Percentiles rank a stretch among this genome's conserved stretches.
Evolutionary conservation across 2,329 filamentous ascomycete genomes (phyloP).

Genomic region (Colletotrichum chlorophyti): DNA sequence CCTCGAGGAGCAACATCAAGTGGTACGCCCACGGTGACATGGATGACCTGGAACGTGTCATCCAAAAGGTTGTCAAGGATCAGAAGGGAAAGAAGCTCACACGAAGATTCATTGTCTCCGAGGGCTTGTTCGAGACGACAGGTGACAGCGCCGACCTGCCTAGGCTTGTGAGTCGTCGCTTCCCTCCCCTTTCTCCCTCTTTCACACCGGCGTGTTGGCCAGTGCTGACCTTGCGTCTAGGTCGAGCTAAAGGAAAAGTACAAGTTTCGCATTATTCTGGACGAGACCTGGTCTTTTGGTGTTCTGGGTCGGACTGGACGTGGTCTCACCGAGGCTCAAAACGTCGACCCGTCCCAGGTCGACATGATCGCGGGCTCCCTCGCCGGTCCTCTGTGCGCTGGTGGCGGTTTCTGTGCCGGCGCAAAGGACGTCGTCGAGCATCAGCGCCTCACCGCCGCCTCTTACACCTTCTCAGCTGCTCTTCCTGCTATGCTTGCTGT

Average conservation of each 20-base stretch:
- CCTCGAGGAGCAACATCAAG: conserved; percentile 85
- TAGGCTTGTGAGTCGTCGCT: conserved; percentile 68
- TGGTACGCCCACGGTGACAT: conserved; percentile 98
- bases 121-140: conserved; percentile 89
- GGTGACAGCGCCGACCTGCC: conserved; percentile 87
- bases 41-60: conserved; percentile 86
- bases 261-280: conserved; percentile 96
- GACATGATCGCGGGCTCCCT: conserved; percentile 98
- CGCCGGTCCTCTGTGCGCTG: conserved; percentile 86
- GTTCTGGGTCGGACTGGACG: conserved; percentile 90
- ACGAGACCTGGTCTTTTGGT: conserved; percentile 97
- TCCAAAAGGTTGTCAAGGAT: conserved; percentile 86
- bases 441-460: conserved; percentile 89
- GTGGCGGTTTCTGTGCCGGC: conserved; percentile 95
- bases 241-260: conserved; percentile 92
- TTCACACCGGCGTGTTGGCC: no score
- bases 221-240: no score
- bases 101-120: conserved; percentile 92
- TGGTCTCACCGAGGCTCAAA: conserved; percentile 93
- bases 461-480: conserved; percentile 96
- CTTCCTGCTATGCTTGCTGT: conserved; percentile 92
- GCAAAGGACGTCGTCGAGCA: conserved; percentile 92
- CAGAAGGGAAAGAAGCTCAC: conserved; percentile 89
- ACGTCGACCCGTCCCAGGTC: conserved; percentile 89
- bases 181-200: no score